These are phyloP conservation scores for Pyrenophora graminea DNA, from an alignment of 2,329 filamentous ascomycete species.

Conservation along the genomic window DNA sequence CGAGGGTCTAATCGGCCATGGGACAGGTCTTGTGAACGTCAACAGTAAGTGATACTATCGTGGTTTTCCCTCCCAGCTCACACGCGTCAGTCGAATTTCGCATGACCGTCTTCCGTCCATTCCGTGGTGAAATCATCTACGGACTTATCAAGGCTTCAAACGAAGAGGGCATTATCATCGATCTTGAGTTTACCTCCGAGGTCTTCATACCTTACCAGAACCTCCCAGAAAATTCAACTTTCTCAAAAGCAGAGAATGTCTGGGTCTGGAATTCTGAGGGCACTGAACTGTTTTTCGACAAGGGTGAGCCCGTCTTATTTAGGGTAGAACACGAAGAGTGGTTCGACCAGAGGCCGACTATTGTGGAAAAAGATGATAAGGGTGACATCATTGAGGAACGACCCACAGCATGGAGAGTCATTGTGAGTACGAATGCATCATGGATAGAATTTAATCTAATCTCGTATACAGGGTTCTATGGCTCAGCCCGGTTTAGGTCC, in stretches of 20 bases:
- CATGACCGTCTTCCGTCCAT: constrained; percentile 90
- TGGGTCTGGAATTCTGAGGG: constrained; percentile 84
- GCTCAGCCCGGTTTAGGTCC: constrained; percentile 53
- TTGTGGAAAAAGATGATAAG: constrained; percentile 66
- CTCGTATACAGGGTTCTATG: constrained; percentile 49
- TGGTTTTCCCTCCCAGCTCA: neutral
- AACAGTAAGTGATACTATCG: constrained; percentile 65
- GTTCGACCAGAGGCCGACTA: constrained; percentile 88
- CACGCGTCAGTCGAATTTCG: constrained; percentile 77
- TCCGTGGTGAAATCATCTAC: constrained; percentile 89
- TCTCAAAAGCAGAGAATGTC: constrained; percentile 73
- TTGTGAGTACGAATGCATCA: constrained; percentile 32
- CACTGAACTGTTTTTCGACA: constrained; percentile 81
- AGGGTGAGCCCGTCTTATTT: constrained; percentile 85
- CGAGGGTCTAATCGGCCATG: constrained; percentile 91
- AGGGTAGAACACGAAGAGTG: constrained; percentile 86
- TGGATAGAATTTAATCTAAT: constrained; percentile 11
- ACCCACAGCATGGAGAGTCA: constrained; percentile 72
- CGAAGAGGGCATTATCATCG: constrained; percentile 73
- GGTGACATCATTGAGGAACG: constrained; percentile 66
- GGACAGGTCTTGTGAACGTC: constrained; percentile 88
- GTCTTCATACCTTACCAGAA: constrained; percentile 69
- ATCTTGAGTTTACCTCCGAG: constrained; percentile 91
- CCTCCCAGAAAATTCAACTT: constrained; percentile 57
- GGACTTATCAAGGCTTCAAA: constrained; percentile 79